Conservation (phyloP, 306 rosid species). For the Betula pendula region DNA sequence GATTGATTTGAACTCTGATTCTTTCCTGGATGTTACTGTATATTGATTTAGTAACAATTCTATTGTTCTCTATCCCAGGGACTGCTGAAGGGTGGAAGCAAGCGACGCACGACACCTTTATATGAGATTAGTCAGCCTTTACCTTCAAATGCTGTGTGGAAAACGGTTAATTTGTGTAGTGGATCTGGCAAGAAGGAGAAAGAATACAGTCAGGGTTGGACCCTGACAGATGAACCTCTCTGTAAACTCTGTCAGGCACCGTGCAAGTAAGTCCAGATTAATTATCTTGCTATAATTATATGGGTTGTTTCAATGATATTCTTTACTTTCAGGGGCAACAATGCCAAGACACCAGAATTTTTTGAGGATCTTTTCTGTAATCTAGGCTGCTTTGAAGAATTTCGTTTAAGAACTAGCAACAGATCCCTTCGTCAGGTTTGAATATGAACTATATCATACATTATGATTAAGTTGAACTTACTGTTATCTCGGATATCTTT, state of each 20-base stretch:
- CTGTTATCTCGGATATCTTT: conserved; percentile 9
- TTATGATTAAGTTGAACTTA: conserved; percentile 5
- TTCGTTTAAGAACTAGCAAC: conserved; percentile 81
- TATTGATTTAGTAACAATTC: conserved; percentile 2
- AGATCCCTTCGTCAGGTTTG: conserved; percentile 82
- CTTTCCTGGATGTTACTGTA: conserved; percentile 24
- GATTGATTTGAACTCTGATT: conserved; percentile 21
- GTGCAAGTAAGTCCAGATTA: conserved; percentile 64
- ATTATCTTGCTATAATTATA: conserved; percentile 20
- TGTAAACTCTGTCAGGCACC: conserved; percentile 90
- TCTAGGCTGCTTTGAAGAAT: conserved; percentile 84
- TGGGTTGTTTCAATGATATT: conserved; percentile 22
- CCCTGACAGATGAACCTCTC: conserved; percentile 68
- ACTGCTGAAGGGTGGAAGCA: conserved; percentile 81
- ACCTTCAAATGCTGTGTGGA: conserved; percentile 87
- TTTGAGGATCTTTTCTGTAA: conserved; percentile 94
- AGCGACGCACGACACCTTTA: conserved; percentile 76
- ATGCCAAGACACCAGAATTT: conserved; percentile 76
- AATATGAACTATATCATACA: conserved; percentile 11
- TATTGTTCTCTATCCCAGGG: conserved; percentile 49
- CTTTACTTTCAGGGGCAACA: conserved; percentile 65
- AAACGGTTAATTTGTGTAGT: conserved; percentile 53
- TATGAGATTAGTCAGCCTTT: conserved; percentile 73
- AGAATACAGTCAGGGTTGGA: conserved; percentile 90
- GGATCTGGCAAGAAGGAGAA: conserved; percentile 81